Conservation (phyloP, 2,329 filamentous ascomycete species). For the Colletotrichum limetticola region DNA sequence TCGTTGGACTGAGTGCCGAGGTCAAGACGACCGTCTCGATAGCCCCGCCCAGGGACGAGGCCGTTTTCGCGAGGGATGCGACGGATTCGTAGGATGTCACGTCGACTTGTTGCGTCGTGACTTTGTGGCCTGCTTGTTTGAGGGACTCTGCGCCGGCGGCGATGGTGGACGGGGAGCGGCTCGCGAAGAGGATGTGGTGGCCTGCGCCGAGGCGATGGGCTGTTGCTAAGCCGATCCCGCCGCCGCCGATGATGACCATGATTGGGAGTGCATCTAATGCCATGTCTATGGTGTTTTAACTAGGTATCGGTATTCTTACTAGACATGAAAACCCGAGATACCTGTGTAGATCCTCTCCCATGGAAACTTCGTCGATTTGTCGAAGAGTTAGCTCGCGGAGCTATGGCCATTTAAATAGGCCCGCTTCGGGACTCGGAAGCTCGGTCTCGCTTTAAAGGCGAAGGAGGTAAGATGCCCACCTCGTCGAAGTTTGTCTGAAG, state of each 20-base stretch:
- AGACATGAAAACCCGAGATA: no score
- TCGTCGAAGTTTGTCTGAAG: neutral
- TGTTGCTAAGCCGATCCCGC: conserved; percentile 20
- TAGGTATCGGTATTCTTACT: no score
- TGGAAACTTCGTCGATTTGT: no score
- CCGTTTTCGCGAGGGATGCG: neutral
- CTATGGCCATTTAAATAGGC: neutral
- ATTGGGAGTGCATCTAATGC: conserved; percentile 1
- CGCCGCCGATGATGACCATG: conserved; percentile 16
- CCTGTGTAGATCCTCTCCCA: no score
- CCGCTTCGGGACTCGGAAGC: neutral
- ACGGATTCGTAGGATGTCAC: conserved; percentile 8
- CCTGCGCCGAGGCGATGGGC: neutral
- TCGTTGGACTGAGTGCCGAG: neutral
- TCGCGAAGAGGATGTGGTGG: conserved; percentile 17
- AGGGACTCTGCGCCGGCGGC: conserved; percentile 8
- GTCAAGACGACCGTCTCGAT: conserved; percentile 17
- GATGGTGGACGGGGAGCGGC: conserved; percentile 13
- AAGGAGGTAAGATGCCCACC: neutral
- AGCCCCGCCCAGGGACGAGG: neutral
- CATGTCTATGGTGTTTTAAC: neutral
- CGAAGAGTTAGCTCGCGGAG: no score
- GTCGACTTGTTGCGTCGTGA: conserved; percentile 11
- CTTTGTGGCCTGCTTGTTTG: neutral
- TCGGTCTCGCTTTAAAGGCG: neutral